A percentile compares a stretch with the other conserved stretches of the same genome.
Conservation (phyloP, 495 filamentous ascomycete genomes). For the Xylaria curta region DNA sequence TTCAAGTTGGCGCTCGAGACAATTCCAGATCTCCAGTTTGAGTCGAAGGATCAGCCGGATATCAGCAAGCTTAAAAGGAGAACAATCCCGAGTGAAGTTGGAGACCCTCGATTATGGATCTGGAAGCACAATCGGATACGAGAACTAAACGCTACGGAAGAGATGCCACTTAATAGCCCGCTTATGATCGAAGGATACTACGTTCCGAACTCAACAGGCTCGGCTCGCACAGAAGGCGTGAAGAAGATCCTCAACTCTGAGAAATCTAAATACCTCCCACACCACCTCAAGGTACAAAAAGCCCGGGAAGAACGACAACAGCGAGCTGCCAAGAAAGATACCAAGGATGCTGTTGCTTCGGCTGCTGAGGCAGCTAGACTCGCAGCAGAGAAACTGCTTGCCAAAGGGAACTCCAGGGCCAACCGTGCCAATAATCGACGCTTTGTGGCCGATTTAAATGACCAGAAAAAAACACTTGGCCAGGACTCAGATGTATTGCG, state of each 20-base stretch:
- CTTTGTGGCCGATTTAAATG: constrained; percentile 90
- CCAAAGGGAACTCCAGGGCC: constrained; percentile 79
- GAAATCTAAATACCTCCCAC: constrained; percentile 97
- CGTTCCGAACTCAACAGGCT: constrained; percentile 81
- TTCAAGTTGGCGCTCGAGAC: constrained; percentile 36
- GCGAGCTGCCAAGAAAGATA: constrained; percentile 69
- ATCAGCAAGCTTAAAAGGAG: constrained; percentile 83
- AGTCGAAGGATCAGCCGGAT: constrained; percentile 80
- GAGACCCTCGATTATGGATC: constrained; percentile 77
- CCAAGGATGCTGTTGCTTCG: constrained; percentile 67
- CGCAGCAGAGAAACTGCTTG: constrained; percentile 76
- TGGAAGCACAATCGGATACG: constrained; percentile 93
- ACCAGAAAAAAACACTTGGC: constrained; percentile 85
- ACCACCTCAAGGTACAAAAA: constrained; percentile 93
- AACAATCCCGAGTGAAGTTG: constrained; percentile 61
- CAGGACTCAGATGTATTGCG: constrained; percentile 87
- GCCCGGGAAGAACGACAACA: constrained; percentile 88
- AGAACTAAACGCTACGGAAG: constrained; percentile 66
- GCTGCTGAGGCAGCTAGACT: constrained; percentile 74
- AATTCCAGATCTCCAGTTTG: constrained; percentile 34
- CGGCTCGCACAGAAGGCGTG: constrained; percentile 88
- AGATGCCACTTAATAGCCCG: constrained; percentile 47
- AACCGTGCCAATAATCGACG: constrained; percentile 95
- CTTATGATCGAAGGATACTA: constrained; percentile 85
- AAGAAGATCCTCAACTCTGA: constrained; percentile 95